A percentile compares a stretch with the other conserved stretches of the same genome.
phyloP scores from a whole-genome alignment of 139 green algal genomes.

The Closterium sp. region DNA sequence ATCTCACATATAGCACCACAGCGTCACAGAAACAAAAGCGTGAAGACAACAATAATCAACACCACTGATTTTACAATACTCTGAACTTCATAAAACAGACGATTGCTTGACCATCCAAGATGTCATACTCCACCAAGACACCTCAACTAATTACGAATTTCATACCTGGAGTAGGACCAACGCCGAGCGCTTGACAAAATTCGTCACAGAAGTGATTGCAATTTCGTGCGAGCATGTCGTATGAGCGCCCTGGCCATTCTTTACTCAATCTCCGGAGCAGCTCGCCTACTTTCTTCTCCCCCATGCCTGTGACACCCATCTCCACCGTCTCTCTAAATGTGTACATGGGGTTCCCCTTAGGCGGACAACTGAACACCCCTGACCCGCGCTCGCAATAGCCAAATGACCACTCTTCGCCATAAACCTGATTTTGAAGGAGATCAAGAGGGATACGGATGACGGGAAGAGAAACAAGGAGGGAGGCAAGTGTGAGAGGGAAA shows the following conservation, averaged over 20 bases:
- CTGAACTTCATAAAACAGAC: too few relatives aligned
- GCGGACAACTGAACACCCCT: slow-evolving; percentile 64
- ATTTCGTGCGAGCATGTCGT: slow-evolving; percentile 72
- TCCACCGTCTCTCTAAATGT: slow-evolving; percentile 64
- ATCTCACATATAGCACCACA: too few relatives aligned
- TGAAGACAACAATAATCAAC: too few relatives aligned
- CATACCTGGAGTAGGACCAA: slow-evolving; percentile 37
- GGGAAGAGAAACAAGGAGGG: background rate
- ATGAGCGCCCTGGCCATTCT: slow-evolving; percentile 59
- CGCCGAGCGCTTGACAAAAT: slow-evolving; percentile 57
- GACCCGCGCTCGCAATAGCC: slow-evolving; percentile 69
- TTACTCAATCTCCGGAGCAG: slow-evolving; percentile 51
- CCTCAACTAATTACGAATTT: too few relatives aligned
- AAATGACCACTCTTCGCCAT: slow-evolving; percentile 70
- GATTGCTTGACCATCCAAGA: too few relatives aligned
- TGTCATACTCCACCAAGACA: too few relatives aligned
- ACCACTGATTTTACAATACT: too few relatives aligned
- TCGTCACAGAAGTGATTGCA: slow-evolving; percentile 79
- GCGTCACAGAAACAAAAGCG: too few relatives aligned
- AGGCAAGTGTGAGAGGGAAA: too few relatives aligned
- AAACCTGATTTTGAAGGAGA: slow-evolving; percentile 13
- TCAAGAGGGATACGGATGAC: background rate
- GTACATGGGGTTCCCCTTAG: slow-evolving; percentile 66
- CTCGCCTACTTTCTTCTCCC: slow-evolving; percentile 20
- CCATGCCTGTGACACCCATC: slow-evolving; percentile 61